Conservation (phyloP, 768 basidiomycete genomes). For the Suillus brevipes region DNA sequence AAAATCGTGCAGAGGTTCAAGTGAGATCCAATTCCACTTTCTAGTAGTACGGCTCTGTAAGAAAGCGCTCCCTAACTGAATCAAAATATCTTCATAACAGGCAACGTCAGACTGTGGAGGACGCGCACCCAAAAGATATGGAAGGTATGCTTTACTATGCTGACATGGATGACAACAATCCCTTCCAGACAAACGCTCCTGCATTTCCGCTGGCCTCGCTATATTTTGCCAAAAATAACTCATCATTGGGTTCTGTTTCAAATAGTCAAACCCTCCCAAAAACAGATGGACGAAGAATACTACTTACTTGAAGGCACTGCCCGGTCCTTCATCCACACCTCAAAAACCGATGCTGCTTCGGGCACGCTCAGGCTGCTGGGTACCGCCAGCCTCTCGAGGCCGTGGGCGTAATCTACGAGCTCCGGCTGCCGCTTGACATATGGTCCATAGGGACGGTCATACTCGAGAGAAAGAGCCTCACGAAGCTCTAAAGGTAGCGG, state of each 20-base stretch:
- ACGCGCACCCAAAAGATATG: not conserved
- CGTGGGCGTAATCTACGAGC: constrained; percentile 54
- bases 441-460: constrained; percentile 45
- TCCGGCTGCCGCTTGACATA: constrained; percentile 55
- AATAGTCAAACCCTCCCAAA: not conserved
- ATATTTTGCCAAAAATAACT: constrained; percentile 77
- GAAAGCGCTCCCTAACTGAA: not conserved
- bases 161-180: constrained; percentile 42
- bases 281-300: not conserved
- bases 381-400: constrained; percentile 49
- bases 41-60: not conserved
- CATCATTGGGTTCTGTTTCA: constrained; percentile 50
- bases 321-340: constrained; percentile 69
- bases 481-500: constrained; percentile 62
- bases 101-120: not conserved
- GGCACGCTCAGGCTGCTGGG: constrained; percentile 58
- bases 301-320: constrained; percentile 52
- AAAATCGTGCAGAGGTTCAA: not conserved
- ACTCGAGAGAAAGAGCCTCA: constrained; percentile 54
- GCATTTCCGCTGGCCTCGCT: constrained; percentile 78
- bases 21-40: not conserved
- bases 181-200: constrained; percentile 74
- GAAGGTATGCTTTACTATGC: constrained; percentile 8
- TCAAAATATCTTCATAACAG: not conserved
- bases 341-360: constrained; percentile 77